A percentile compares a stretch with the other conserved stretches of the same genome.
These are phyloP conservation scores for Sambucus nigra DNA, from an alignment of 129 eudicot species.

Conservation along the genomic window DNA sequence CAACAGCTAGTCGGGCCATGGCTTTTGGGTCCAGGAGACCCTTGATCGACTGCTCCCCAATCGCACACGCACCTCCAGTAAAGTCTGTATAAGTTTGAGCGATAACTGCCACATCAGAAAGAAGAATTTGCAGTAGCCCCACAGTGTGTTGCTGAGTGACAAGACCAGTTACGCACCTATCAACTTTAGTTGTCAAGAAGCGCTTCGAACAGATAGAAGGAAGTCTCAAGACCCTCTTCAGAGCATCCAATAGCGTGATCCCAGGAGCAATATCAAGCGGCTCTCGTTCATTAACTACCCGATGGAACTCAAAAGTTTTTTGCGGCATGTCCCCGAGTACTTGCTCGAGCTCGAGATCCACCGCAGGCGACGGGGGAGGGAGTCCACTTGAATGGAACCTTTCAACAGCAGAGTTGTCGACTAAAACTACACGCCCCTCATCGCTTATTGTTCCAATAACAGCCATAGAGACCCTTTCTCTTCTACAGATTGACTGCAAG, in stretches of 20 bases:
- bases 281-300: slow-evolving; percentile 30
- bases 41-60: slow-evolving; percentile 90
- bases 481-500: slow-evolving; percentile 61
- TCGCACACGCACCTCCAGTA: slow-evolving; percentile 97
- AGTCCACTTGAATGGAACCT: slow-evolving; percentile 29
- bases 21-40: slow-evolving; percentile 88
- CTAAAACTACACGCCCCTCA: slow-evolving; percentile 52
- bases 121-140: slow-evolving; percentile 84
- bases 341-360: slow-evolving; percentile 86
- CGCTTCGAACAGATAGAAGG: slow-evolving; percentile 87
- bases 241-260: slow-evolving; percentile 51
- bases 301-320: slow-evolving; percentile 74
- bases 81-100: slow-evolving; percentile 64
- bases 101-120: slow-evolving; percentile 93
- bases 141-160: slow-evolving; percentile 98
- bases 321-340: slow-evolving; percentile 91
- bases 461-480: slow-evolving; percentile 91
- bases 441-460: slow-evolving; percentile 76
- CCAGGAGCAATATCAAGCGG: slow-evolving; percentile 89
- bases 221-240: slow-evolving; percentile 73
- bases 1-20: slow-evolving; percentile 93
- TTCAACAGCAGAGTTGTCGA: slow-evolving; percentile 57
- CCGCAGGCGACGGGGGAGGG: slow-evolving; percentile 68
- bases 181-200: slow-evolving; percentile 84
- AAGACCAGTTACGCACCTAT: slow-evolving; percentile 92